These are phyloP conservation scores for Domatiomyces globalis DNA, from an alignment of 2,329 filamentous ascomycete species.

Conservation along the genomic window DNA sequence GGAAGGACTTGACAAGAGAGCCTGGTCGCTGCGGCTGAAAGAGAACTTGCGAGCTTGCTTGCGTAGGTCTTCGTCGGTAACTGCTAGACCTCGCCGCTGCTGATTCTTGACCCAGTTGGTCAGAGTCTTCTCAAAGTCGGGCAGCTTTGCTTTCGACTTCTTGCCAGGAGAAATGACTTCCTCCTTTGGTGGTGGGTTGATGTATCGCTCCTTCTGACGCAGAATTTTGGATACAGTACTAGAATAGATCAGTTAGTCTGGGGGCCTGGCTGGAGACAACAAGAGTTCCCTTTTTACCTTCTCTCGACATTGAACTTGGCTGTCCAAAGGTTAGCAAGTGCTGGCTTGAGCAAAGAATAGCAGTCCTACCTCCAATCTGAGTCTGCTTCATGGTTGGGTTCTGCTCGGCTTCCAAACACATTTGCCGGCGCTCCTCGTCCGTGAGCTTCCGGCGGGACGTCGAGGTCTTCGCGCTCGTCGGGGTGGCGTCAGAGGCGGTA, in stretches of 20 bases:
- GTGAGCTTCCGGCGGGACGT: conserved; percentile 78
- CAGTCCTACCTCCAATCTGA: conserved; percentile 67
- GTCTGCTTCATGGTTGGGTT: conserved; percentile 87
- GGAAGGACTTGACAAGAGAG: conserved; percentile 42
- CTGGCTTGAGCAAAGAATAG: conserved; percentile 6
- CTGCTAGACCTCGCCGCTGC: conserved; percentile 50
- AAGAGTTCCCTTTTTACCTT: conserved; percentile 49
- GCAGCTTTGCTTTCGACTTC: conserved; percentile 67
- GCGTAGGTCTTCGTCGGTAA: conserved; percentile 16
- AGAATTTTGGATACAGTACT: conserved; percentile 99
- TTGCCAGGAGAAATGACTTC: conserved; percentile 67
- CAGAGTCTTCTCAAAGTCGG: conserved; percentile 83
- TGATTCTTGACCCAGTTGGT: conserved; percentile 76
- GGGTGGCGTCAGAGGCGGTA: conserved; percentile 28
- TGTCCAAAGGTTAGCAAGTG: conserved; percentile 28
- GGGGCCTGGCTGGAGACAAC: conserved; percentile 4
- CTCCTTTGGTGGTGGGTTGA: conserved; percentile 48
- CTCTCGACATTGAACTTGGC: conserved; percentile 88
- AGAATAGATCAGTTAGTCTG: conserved; percentile 14
- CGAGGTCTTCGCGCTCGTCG: conserved; percentile 17
- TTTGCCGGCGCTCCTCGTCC: conserved; percentile 73
- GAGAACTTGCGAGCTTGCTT: conserved; percentile 17
- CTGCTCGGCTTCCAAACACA: conserved; percentile 88
- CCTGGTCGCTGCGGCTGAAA: conserved; percentile 17
- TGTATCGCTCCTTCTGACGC: conserved; percentile 85